These are phyloP conservation scores for Citrus reticulata DNA, from an alignment of 345 rosid species.

Conservation along the genomic window DNA sequence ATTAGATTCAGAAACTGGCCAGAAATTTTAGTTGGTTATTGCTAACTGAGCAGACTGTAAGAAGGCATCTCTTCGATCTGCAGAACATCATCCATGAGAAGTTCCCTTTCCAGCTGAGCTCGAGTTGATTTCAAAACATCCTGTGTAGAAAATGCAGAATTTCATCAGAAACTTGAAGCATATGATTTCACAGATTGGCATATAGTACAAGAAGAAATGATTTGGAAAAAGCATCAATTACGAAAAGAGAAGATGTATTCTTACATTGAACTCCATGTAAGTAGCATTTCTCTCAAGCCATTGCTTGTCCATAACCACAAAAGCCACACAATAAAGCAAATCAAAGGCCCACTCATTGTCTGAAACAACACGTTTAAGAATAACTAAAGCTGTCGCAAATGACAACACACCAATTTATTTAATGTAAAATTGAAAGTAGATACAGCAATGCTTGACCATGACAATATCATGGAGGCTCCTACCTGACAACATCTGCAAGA, in stretches of 20 bases:
- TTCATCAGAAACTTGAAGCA: background rate
- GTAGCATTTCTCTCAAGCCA: constrained; percentile 90
- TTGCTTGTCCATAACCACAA: constrained; percentile 85
- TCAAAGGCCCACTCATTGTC: constrained; percentile 95
- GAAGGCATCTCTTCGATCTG: constrained; percentile 93
- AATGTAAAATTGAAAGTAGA: background rate
- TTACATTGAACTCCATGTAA: constrained; percentile 95
- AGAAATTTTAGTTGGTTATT: background rate
- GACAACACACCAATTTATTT: background rate
- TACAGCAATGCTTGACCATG: background rate
- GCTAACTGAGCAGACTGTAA: constrained; percentile 59
- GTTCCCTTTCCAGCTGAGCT: constrained; percentile 75
- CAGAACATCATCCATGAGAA: constrained; percentile 71
- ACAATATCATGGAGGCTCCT: constrained; percentile 5
- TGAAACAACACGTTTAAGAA: constrained; percentile 16
- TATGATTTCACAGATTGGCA: too few relatives aligned
- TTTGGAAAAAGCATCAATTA: background rate
- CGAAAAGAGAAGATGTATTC: constrained; percentile 13
- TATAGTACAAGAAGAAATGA: background rate
- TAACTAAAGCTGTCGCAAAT: background rate
- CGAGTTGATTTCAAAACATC: constrained; percentile 78
- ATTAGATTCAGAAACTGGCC: background rate
- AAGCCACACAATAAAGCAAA: constrained; percentile 87
- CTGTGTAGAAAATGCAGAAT: constrained; percentile 25
- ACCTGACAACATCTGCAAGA: constrained; percentile 91